Conservation (phyloP, 1,139 yeast species). For the Taiozyma sp. region DNA sequence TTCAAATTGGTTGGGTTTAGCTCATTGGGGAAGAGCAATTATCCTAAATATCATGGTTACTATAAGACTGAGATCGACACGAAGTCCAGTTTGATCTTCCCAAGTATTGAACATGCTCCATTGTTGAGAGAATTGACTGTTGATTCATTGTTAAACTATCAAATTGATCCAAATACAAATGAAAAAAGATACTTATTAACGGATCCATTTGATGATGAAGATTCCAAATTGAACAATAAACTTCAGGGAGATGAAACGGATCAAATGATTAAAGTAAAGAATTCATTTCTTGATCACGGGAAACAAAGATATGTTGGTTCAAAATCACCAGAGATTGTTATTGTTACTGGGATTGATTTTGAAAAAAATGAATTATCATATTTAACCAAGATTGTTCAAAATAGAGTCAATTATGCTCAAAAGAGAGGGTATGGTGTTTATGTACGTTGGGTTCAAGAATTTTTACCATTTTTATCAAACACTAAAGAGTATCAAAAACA, state of each 20-base stretch:
- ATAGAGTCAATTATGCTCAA: slow-evolving; percentile 78
- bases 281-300: slow-evolving; percentile 59
- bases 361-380: slow-evolving; percentile 57
- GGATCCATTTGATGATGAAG: slow-evolving; percentile 31
- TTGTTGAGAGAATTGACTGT: slow-evolving; percentile 50
- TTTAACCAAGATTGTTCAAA: slow-evolving; percentile 64
- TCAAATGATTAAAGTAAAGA: slow-evolving; percentile 38
- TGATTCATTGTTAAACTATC: slow-evolving; percentile 41
- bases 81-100: slow-evolving; percentile 50
- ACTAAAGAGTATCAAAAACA: slow-evolving; percentile 38
- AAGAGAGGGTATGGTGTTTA: slow-evolving; percentile 71
- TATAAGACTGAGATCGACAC: slow-evolving; percentile 40
- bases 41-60: slow-evolving; percentile 34
- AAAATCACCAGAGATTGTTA: slow-evolving; percentile 57
- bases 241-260: slow-evolving; percentile 34
- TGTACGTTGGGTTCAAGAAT: slow-evolving; percentile 80
- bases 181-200: slow-evolving; percentile 40
- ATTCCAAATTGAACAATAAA: slow-evolving; percentile 33
- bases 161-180: slow-evolving; percentile 36
- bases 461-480: slow-evolving; percentile 42
- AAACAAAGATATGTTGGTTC: slow-evolving; percentile 45
- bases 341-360: slow-evolving; percentile 81
- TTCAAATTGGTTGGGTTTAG: background rate
- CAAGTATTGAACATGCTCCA: slow-evolving; percentile 62
- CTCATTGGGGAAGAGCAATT: slow-evolving; percentile 1